phyloP scores from a whole-genome alignment of 2,329 filamentous ascomycete genomes.

The Teratosphaeria destructans region DNA sequence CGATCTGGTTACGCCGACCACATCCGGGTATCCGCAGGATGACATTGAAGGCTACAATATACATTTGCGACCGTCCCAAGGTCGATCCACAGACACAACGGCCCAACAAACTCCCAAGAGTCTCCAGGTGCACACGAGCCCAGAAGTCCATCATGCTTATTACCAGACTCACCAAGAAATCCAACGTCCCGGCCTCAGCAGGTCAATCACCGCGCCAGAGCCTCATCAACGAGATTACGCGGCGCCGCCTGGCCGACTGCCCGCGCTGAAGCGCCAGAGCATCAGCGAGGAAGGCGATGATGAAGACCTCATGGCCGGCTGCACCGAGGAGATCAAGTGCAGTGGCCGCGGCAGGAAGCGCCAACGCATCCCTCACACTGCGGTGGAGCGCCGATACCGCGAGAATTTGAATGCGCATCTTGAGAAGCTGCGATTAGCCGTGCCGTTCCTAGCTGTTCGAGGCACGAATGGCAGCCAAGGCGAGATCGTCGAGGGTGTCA shows the following conservation, averaged over 20 bases:
- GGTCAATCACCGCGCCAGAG: constrained; percentile 18
- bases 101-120: constrained; percentile 15
- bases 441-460: constrained; percentile 19
- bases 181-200: constrained; percentile 14
- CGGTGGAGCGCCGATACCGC: constrained; percentile 26
- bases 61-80: constrained; percentile 10
- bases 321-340: constrained; percentile 7
- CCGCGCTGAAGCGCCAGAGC: constrained; percentile 13
- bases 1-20: constrained; percentile 21
- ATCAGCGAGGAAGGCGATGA: constrained; percentile 22
- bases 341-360: constrained; percentile 21
- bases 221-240: constrained; percentile 9
- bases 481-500: constrained; percentile 10
- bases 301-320: constrained; percentile 17
- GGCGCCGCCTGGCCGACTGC: constrained; percentile 1
- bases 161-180: constrained; percentile 5
- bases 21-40: constrained; percentile 13
- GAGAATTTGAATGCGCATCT: constrained; percentile 28
- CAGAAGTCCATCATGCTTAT: not conserved
- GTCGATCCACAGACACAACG: constrained; percentile 8
- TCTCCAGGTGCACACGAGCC: constrained; percentile 11
- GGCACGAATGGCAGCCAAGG: constrained; percentile 9
- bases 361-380: constrained; percentile 27
- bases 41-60: constrained; percentile 14
- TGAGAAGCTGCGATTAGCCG: constrained; percentile 22